Conservation (phyloP, 208 protist species). For the Acanthamoeba sp. region DNA sequence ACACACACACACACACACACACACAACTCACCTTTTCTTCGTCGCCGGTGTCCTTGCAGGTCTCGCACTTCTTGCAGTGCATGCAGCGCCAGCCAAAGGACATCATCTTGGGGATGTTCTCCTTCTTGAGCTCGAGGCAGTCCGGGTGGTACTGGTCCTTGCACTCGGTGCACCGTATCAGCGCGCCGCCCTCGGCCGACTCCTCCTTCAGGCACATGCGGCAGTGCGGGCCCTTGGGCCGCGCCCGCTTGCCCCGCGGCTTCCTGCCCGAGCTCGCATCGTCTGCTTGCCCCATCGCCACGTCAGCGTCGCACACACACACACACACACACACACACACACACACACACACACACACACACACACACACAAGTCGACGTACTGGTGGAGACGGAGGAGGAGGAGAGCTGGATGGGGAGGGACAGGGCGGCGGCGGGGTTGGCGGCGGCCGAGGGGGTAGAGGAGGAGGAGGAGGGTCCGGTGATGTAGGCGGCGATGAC, state of each 20-base stretch:
- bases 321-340: not conserved
- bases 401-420: not conserved
- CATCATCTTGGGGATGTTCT: constrained; percentile 52
- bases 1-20: not conserved
- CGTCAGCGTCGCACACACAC: not conserved
- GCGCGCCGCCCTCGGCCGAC: not conserved
- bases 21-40: constrained; percentile 15
- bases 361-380: not conserved
- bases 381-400: not conserved
- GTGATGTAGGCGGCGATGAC: not conserved
- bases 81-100: constrained; percentile 72
- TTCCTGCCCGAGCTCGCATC: not conserved
- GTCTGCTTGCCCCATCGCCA: not conserved
- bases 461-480: not conserved
- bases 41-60: constrained; percentile 45
- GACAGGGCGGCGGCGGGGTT: not conserved
- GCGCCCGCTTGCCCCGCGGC: not conserved
- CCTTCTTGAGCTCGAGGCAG: constrained; percentile 63
- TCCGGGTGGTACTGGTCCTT: constrained; percentile 61
- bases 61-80: constrained; percentile 73
- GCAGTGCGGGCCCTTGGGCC: constrained; percentile 2
- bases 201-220: constrained; percentile 46
- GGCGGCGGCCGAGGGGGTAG: not conserved
- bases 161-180: constrained; percentile 51
- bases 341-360: not conserved